A percentile compares a stretch with the other conserved stretches of the same genome.
These are phyloP conservation scores for Annona squamosa DNA, from an alignment of 164 flowering plant species.

Conservation along the genomic window DNA sequence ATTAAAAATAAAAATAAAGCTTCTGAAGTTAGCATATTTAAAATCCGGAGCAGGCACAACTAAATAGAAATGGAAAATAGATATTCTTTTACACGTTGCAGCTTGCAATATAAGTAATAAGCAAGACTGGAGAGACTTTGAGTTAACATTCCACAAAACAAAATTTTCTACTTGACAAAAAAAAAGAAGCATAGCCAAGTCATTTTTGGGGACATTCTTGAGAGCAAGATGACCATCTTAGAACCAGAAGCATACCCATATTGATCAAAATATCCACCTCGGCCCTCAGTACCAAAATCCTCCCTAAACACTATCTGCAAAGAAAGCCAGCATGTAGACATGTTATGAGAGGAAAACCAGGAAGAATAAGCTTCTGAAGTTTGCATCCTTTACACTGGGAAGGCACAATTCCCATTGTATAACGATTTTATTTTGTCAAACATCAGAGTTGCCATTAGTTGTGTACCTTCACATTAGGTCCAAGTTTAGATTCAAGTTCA, in stretches of 20 bases:
- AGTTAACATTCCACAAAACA: background rate
- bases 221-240: background rate
- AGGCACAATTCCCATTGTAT: no score
- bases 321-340: background rate
- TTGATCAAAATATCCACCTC: conserved; percentile 85
- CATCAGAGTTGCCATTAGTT: no score
- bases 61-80: no score
- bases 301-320: conserved; percentile 77
- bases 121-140: background rate
- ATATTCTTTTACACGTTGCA: no score
- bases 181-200: background rate
- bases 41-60: background rate
- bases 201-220: background rate
- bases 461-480: no score
- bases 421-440: no score
- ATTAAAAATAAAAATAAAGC: background rate
- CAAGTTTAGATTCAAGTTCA: no score
- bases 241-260: conserved; percentile 49
- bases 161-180: background rate
- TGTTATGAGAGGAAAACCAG: background rate
- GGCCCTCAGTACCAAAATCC: conserved; percentile 84
- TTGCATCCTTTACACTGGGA: no score
- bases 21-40: background rate
- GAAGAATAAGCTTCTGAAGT: background rate
- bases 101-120: no score